A percentile compares a stretch with the other conserved stretches of the same genome.
Conservation (phyloP, 176 grass and related monocot genomes). For the Eremochloa ophiuroides region DNA sequence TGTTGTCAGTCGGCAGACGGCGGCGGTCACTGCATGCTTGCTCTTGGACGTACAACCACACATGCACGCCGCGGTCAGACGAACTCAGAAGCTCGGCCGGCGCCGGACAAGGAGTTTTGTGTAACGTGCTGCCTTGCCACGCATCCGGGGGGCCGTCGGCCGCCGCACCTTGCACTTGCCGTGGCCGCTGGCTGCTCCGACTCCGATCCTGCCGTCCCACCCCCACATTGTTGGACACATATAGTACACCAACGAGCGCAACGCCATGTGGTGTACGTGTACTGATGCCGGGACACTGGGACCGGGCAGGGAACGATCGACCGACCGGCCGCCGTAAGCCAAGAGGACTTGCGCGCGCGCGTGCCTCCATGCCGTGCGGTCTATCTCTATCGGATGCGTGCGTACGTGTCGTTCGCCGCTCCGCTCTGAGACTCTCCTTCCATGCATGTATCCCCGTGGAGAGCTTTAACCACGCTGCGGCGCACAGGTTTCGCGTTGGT, state of each 20-base stretch:
- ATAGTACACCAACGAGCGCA: no score
- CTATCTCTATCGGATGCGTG: background rate
- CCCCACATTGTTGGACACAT: slow-evolving; percentile 25
- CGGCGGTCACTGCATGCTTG: slow-evolving; percentile 3
- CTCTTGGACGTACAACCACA: background rate
- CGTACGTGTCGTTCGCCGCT: background rate
- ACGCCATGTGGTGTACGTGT: slow-evolving; percentile 30
- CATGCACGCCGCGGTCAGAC: background rate
- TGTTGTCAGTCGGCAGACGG: background rate
- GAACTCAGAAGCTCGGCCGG: no score
- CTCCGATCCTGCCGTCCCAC: background rate
- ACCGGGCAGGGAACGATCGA: background rate
- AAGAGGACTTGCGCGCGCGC: background rate
- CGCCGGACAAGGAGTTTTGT: background rate
- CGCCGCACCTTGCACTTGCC: background rate
- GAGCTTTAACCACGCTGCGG: no score
- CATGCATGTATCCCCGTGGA: no score
- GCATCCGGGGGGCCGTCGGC: background rate
- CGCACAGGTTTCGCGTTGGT: background rate
- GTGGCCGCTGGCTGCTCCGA: background rate
- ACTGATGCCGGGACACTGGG: background rate
- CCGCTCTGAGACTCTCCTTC: no score
- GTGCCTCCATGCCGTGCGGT: background rate
- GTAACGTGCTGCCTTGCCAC: background rate
- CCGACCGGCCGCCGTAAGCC: slow-evolving; percentile 19